Percentiles rank a stretch among this genome's conserved stretches.
Conservation (phyloP, 2,329 filamentous ascomycete species). For the Aspergillus sp. region DNA sequence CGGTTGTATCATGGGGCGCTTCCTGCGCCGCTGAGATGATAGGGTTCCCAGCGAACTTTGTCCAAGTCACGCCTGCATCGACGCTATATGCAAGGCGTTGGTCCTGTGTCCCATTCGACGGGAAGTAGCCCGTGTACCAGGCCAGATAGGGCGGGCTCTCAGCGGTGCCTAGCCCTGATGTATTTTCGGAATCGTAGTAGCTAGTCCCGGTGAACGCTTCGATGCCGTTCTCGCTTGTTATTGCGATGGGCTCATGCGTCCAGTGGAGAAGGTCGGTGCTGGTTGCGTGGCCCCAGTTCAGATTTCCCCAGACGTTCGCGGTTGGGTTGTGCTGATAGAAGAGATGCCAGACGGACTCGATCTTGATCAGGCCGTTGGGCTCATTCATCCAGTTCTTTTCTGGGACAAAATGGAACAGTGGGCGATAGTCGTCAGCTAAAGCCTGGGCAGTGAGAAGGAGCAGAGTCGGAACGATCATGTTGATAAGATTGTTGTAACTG, state of each 20-base stretch:
- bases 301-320: conserved; percentile 20
- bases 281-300: conserved; percentile 28
- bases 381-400: conserved; percentile 24
- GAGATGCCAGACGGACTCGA: conserved; percentile 12
- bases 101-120: conserved; percentile 1
- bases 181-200: not conserved
- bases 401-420: conserved; percentile 16
- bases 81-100: conserved; percentile 65
- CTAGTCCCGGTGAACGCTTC: not conserved
- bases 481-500: too few species aligned
- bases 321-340: conserved; percentile 27
- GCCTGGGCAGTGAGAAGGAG: not conserved
- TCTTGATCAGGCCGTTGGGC: conserved; percentile 21
- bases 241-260: conserved; percentile 58
- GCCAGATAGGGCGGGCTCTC: conserved; percentile 5
- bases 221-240: conserved; percentile 43
- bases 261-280: conserved; percentile 53
- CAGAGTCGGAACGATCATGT: too few species aligned
- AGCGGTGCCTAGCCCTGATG: not conserved
- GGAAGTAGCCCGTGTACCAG: conserved; percentile 6
- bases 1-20: conserved; percentile 2
- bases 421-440: conserved; percentile 9
- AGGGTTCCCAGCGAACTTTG: conserved; percentile 24
- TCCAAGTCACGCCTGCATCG: conserved; percentile 63
- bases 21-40: conserved; percentile 5